Base-by-base conservation (phyloP, 2,329 filamentous ascomycete species). In the Thermothelomyces thermophilus region DNA sequence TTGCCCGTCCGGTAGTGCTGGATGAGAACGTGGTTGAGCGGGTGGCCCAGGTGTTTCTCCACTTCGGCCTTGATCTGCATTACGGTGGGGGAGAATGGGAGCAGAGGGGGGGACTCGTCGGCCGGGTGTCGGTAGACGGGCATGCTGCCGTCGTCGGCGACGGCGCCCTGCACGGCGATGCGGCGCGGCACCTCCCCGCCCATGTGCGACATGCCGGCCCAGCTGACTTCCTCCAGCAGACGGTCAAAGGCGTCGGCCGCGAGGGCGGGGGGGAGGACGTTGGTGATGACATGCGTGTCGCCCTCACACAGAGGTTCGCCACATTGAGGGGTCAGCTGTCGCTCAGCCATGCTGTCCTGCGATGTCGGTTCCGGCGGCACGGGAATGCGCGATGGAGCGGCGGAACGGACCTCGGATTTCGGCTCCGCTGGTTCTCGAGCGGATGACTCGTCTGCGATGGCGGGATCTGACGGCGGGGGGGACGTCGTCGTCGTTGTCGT, bases 81-180 rank as follows among this genome's bases (percentile, higher is more conserved):
- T 1, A 97, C 86, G 0, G 81, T 82, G 0, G 82, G 73, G 0
- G 88, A 86, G 67, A 95, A 97, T 2, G 82, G 74, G 1, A 84
- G 70, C 13, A 96, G 68, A 0, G 87, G 83, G 0, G 90, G 85
- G 1, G 87, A 87, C 64, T 94, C 87, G 63, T 98, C 93, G 3
- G 89, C 81, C 39, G 93, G 93, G 66, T 97, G 93, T 13, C 93
- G 86, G 66, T 98, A 98, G n/a, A 97, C 77, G 19, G 93, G 93
- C 65, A 87, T 83, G 56, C 75, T 83, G 16, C 87, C 87, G 60
- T 91, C 83, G 0, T 73, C 63, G 34, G 73, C 74, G 26, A 90
- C 72, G 14, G 77, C 72, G 3, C 90, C 93, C 65, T 97, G 90
- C 17, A 95, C 90, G 42, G 89, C 90, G 6, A 97, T 88, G 2